phyloP scores from a whole-genome alignment of 148 eudicot genomes.

The Vaccinium myrtillus region DNA sequence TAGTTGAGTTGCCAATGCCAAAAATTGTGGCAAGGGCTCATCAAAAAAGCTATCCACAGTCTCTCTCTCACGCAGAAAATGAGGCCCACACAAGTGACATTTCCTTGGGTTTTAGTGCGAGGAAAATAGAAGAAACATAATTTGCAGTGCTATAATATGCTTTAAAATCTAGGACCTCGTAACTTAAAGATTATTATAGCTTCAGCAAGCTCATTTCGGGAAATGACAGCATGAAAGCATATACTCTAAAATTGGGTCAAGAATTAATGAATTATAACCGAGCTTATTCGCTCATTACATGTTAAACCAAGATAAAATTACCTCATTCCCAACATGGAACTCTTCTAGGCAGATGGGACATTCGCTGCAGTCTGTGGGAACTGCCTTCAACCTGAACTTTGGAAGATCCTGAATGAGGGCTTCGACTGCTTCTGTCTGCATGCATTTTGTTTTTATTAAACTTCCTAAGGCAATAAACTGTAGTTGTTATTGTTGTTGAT shows the following conservation, averaged over 20 bases:
- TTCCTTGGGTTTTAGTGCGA: background rate
- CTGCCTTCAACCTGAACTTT: conserved; percentile 78
- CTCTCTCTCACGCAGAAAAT: background rate
- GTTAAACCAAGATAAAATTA: conserved; percentile 17
- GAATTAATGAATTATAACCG: background rate
- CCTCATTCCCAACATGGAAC: conserved; percentile 91
- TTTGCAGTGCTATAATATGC: background rate
- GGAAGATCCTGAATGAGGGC: conserved; percentile 98
- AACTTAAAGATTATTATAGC: no score
- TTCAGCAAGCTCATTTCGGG: background rate
- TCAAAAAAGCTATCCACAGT: background rate
- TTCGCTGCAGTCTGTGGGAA: conserved; percentile 95
- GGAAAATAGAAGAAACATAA: background rate
- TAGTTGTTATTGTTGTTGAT: background rate
- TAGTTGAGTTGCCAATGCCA: background rate
- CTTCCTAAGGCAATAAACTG: background rate
- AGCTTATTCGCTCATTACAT: background rate
- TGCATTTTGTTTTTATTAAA: background rate
- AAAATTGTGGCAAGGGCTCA: background rate
- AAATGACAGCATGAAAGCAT: background rate
- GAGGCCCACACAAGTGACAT: background rate
- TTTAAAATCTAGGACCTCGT: background rate
- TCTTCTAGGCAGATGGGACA: conserved; percentile 97
- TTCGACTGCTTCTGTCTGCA: conserved; percentile 92
- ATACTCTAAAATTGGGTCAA: background rate